These are phyloP conservation scores for Xylaria multiplex DNA, from an alignment of 2,329 filamentous ascomycete species.

Conservation along the genomic window DNA sequence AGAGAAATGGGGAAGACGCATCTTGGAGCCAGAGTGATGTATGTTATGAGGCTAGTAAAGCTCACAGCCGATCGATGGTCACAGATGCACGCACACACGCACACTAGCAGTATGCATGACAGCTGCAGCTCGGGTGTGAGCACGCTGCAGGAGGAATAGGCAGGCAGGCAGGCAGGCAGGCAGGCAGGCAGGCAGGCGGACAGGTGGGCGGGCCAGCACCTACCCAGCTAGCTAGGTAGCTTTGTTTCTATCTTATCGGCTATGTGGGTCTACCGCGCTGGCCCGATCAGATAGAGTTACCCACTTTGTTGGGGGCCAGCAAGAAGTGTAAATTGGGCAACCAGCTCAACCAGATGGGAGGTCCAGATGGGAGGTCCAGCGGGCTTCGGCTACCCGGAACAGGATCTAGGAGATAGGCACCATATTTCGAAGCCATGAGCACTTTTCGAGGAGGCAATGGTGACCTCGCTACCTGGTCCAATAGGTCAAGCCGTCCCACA, in stretches of 20 bases:
- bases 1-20: slow-evolving; percentile 37
- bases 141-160: slow-evolving; percentile 31
- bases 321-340: slow-evolving; percentile 3
- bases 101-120: slow-evolving; percentile 20
- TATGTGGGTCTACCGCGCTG: slow-evolving; percentile 14
- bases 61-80: slow-evolving; percentile 25
- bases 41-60: slow-evolving; percentile 22
- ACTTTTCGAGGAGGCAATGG: not conserved
- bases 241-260: slow-evolving; percentile 32
- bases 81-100: slow-evolving; percentile 18
- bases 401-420: not conserved
- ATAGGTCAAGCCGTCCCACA: slow-evolving; percentile 1
- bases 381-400: slow-evolving; percentile 8
- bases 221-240: too few species aligned
- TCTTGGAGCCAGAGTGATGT: slow-evolving; percentile 37
- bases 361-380: too few species aligned
- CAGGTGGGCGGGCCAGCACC: not conserved
- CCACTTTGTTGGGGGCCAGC: slow-evolving; percentile 14
- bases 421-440: not conserved
- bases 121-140: slow-evolving; percentile 35
- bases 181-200: not conserved
- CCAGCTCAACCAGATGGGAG: not conserved
- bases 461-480: not conserved
- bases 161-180: slow-evolving; percentile 9
- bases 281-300: not conserved